A percentile compares a stretch with the other conserved stretches of the same genome.
Evolutionary conservation across 2,329 filamentous ascomycete genomes (phyloP).

Genomic region (Spiromastix sp.): DNA sequence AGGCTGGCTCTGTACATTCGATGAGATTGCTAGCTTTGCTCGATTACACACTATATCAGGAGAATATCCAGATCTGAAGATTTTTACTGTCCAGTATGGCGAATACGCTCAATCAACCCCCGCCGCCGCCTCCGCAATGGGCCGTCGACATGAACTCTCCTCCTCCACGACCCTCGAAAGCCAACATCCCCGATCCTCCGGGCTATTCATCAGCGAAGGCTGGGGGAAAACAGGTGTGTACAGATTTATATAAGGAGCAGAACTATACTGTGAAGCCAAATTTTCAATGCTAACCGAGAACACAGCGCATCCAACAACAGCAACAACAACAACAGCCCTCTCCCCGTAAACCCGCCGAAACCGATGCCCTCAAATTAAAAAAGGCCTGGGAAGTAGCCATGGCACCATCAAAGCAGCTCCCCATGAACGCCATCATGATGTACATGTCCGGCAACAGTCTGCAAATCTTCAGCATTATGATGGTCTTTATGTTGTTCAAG

Average conservation of each 20-base stretch:
- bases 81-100: too few relatives aligned
- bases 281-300: conserved; percentile 16
- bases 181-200: conserved; percentile 70
- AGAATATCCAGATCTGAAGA: too few relatives aligned
- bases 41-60: too few relatives aligned
- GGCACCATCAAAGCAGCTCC: conserved; percentile 82
- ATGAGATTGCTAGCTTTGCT: too few relatives aligned
- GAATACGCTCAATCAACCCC: conserved; percentile 14
- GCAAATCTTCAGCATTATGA: conserved; percentile 99
- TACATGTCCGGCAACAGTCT: conserved; percentile 99
- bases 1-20: too few relatives aligned
- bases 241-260: too few relatives aligned
- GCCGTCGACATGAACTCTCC: conserved; percentile 67
- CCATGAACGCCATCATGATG: conserved; percentile 99
- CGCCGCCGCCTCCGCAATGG: conserved; percentile 61
- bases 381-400: conserved; percentile 98
- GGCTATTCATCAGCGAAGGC: conserved; percentile 56
- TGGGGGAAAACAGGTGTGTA: conserved; percentile 47
- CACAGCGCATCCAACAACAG: conserved; percentile 17
- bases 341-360: conserved; percentile 53
- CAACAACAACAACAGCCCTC: conserved; percentile 56
- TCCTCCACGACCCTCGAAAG: conserved; percentile 56
- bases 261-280: too few relatives aligned
- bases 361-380: conserved; percentile 92
- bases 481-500: conserved; percentile 99